Conservation (phyloP, 2,329 filamentous ascomycete species). For the Calonectria crousiana region DNA sequence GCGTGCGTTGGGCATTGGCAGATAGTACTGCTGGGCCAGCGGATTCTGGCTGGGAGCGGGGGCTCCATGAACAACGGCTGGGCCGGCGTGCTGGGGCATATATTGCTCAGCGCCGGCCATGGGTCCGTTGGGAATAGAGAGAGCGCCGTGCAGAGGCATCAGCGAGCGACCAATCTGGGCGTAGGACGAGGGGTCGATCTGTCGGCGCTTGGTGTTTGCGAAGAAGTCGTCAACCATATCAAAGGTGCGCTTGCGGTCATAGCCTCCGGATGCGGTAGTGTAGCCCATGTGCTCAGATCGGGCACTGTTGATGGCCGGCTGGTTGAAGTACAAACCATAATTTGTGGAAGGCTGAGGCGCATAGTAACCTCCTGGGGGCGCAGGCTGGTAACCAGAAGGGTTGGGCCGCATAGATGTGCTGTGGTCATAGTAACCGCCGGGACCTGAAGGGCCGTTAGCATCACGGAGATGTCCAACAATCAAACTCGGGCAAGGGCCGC, state of each 20-base stretch:
- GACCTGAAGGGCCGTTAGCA: constrained; percentile 61
- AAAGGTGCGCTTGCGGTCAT: constrained; percentile 85
- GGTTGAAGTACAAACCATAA: constrained; percentile 84
- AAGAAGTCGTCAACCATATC: constrained; percentile 96
- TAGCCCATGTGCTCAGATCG: constrained; percentile 75
- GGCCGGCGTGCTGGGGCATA: constrained; percentile 57
- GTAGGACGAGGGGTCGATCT: constrained; percentile 91
- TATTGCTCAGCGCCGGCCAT: constrained; percentile 64
- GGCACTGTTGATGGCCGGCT: constrained; percentile 67
- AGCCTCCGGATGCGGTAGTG: constrained; percentile 64
- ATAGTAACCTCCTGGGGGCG: constrained; percentile 68
- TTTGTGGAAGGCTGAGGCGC: constrained; percentile 65
- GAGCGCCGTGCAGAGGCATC: constrained; percentile 81
- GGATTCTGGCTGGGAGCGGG: constrained; percentile 69
- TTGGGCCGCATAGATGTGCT: constrained; percentile 72
- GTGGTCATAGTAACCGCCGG: constrained; percentile 74
- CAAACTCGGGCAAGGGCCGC: constrained; percentile 25
- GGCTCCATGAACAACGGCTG: constrained; percentile 66
- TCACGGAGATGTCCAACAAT: constrained; percentile 36
- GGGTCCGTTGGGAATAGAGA: constrained; percentile 68
- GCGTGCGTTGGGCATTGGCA: constrained; percentile 86
- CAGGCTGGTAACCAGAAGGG: constrained; percentile 66
- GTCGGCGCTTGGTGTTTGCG: constrained; percentile 89
- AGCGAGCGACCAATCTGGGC: constrained; percentile 91
- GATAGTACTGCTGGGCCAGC: constrained; percentile 81